Conservation (phyloP, 106 monocot species). For the Platanthera guangdongensis region DNA sequence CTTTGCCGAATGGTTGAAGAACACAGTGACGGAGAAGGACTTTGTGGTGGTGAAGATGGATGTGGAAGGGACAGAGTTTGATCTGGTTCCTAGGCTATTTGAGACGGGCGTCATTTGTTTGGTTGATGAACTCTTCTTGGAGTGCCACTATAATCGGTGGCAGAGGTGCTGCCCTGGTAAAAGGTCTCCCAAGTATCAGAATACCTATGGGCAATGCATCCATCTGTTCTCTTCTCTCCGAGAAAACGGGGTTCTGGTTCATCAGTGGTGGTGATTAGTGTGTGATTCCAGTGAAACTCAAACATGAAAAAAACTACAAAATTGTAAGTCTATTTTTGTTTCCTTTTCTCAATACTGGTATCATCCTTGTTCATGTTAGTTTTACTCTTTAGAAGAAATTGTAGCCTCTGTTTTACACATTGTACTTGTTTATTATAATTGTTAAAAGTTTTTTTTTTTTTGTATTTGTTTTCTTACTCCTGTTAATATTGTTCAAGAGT, state of each 20-base stretch:
- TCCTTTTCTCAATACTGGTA: not conserved
- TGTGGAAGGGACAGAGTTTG: slow-evolving; percentile 69
- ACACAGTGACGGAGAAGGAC: slow-evolving; percentile 36
- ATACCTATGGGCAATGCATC: slow-evolving; percentile 57
- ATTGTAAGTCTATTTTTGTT: not conserved
- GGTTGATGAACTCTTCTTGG: slow-evolving; percentile 67
- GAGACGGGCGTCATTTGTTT: slow-evolving; percentile 69
- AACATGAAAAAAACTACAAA: not conserved
- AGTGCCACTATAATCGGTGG: slow-evolving; percentile 79
- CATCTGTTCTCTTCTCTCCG: slow-evolving; percentile 40
- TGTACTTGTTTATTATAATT: slow-evolving; percentile 1
- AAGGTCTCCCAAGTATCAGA: slow-evolving; percentile 59
- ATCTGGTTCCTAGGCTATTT: slow-evolving; percentile 50
- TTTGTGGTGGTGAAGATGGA: slow-evolving; percentile 82
- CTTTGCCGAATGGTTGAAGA: slow-evolving; percentile 70
- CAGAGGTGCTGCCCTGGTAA: slow-evolving; percentile 70
- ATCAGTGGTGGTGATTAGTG: slow-evolving; percentile 32
- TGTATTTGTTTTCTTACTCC: not conserved
- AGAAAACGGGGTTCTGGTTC: slow-evolving; percentile 25
- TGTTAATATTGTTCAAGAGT: not conserved
- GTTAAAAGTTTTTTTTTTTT: not conserved
- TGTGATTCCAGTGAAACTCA: not conserved
- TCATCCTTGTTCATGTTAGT: slow-evolving; percentile 1
- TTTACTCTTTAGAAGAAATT: not conserved
- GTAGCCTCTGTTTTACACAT: not conserved